phyloP scores from a whole-genome alignment of 352 stramenopile species.

The Pythium rishiriense region DNA sequence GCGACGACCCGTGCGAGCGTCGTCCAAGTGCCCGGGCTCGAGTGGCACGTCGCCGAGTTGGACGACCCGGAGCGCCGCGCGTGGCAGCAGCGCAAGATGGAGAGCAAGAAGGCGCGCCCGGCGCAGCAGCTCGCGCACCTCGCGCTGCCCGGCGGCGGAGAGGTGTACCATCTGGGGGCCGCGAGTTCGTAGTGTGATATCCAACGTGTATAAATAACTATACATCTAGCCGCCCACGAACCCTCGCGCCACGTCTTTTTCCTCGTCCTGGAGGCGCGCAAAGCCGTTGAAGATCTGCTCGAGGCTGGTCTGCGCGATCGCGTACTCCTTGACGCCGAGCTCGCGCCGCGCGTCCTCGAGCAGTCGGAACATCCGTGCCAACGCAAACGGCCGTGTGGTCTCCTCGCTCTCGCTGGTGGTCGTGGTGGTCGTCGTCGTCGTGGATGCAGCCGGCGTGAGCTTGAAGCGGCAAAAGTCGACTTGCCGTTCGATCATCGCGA shows the following conservation, averaged over 20 bases:
- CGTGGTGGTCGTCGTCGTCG: neutral
- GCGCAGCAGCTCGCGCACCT: constrained; percentile 74
- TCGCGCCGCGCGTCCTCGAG: constrained; percentile 46
- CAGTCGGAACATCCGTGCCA: constrained; percentile 48
- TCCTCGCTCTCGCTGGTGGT: neutral
- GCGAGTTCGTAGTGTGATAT: neutral
- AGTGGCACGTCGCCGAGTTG: constrained; percentile 81
- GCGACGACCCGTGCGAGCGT: constrained; percentile 77
- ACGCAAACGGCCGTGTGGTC: constrained; percentile 23
- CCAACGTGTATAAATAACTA: neutral
- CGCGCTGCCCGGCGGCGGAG: constrained; percentile 32
- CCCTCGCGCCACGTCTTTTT: constrained; percentile 21
- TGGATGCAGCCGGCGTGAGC: constrained; percentile 24
- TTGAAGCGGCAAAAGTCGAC: constrained; percentile 68
- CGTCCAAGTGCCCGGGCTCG: constrained; percentile 67
- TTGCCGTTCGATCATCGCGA: constrained; percentile 62
- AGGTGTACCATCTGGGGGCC: constrained; percentile 40
- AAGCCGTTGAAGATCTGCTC: constrained; percentile 91
- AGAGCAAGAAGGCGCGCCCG: constrained; percentile 89
- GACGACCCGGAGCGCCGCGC: constrained; percentile 63
- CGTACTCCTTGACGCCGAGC: constrained; percentile 72
- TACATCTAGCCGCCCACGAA: constrained; percentile 2
- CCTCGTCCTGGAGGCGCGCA: constrained; percentile 41
- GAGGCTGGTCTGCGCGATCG: constrained; percentile 77
- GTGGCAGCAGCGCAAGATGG: constrained; percentile 96